Evolutionary conservation across 2,329 filamentous ascomycete species (phyloP), one percentile per base, ranked within the genome.

Genomic region (Amylocarpus encephaloides): DNA sequence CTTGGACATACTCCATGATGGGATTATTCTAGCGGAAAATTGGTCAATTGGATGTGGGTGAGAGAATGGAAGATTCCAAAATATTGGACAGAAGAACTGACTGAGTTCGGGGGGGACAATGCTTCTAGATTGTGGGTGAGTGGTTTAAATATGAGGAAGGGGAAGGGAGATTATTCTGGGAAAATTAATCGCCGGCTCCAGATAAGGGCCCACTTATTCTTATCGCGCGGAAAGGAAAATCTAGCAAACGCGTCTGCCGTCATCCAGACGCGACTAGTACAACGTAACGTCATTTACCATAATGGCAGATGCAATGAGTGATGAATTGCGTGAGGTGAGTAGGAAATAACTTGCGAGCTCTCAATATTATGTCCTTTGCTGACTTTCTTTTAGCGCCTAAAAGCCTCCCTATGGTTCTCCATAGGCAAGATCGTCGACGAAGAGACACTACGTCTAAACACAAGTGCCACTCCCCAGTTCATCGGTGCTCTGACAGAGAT

Each of bases 381-480:
- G 2, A 29, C 26, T 33, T n/a, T 19, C 2, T 36, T 7, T 58
- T 15, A 95, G 85, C 83, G 85, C 56, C 79, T 93, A 62, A 94
- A 94, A 73, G 82, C 86, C 33, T 86, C 87, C 12, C 79, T 95
- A 19, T 95, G 89, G 89, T 85, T 85, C 63, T 80, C 83, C 19
- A 80, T 95, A 52, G 88, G 88, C 58, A 86, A 89, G 66, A 92
- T 94, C 53, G 87, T 95, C 56, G 92, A 97, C 66, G 83, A 92
- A 58, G 86, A 95, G 65, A 85, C 83, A 15, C 71, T 89, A 29
- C 75, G 78, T 50, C 74, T 83, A 26, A 82, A 87, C 64, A 78
- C 88, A 56, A 96, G 95, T 68, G 88, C 91, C 6, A 95, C 92
- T 22, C 88, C 88, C 1, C 89, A 95, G 64, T 95, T 94, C 67